Evolutionary conservation across 306 rosid species (phyloP), one percentile per base, ranked within the genome.

Genomic region (Dicorynia guianensis): DNA sequence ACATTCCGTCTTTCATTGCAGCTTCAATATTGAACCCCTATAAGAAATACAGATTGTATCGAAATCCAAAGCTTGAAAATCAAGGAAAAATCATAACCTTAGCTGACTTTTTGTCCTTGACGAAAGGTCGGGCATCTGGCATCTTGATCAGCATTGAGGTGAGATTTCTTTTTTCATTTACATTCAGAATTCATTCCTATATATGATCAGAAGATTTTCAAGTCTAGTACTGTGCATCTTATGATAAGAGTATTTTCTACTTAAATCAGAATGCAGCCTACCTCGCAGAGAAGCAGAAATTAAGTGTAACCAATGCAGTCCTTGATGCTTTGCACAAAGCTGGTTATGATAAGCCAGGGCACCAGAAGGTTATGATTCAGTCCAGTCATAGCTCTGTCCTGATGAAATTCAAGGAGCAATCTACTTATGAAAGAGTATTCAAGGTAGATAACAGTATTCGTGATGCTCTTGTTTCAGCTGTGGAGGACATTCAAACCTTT

Each of bases 91-190:
- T 88, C 38, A 11, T 90, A 65, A 72, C 89, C 48, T 82, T 95
- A 68, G 75, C 90, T 18, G 90, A 90, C 0, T 95, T 95, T 79
- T 77, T 95, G 84, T 66, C 79, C 64, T 60, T 95, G 90, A 63
- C 91, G 76, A 84, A 92, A 80, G 90, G 75, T 43, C 18, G 60
- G 0, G 49, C 55, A 39, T 71, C 83, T 55, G 85, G 89, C 69
- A 72, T 95, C 82, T 71, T 89, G 86, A 77, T 95, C 81, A 78
- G 82, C 87, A 83, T 95, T 62, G 93, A 95, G 88, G 98, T 91
- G 71, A 83, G 88, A 8, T 69, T 33, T 68, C 43, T 53, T 7
- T 15, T 46, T 70, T 60, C 7, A 63, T 44, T 36, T 69, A 48
- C 62, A 39, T 53, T 59, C 20, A 71, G 54, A 55, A 63, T 57